These are phyloP conservation scores for Toxoplasma gondii DNA, from an alignment of 169 alveolate species.

Conservation along the genomic window DNA sequence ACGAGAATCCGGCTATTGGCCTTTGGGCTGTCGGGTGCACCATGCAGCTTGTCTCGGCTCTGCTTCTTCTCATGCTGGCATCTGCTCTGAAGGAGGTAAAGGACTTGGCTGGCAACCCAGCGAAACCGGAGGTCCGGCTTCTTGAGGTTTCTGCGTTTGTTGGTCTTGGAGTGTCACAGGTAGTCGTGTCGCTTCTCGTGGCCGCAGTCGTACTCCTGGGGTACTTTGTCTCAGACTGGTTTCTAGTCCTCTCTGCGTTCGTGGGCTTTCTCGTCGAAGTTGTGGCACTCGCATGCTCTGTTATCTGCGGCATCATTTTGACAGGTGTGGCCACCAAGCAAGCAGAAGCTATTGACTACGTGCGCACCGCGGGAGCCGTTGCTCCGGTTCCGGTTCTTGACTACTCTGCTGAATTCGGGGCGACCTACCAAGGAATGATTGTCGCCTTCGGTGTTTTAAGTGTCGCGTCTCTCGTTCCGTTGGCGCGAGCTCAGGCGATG, in stretches of 20 bases:
- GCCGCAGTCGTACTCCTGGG: neutral
- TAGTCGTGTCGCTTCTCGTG: neutral
- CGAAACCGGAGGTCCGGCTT: neutral
- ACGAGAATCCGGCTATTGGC: conserved; percentile 18
- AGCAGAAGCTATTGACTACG: neutral
- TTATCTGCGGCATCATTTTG: neutral
- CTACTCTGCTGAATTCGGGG: neutral
- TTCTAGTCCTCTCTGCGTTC: neutral
- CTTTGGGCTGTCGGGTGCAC: conserved; percentile 10
- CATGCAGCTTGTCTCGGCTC: neutral
- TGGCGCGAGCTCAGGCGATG: neutral
- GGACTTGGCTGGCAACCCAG: neutral
- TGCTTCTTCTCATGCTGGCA: neutral
- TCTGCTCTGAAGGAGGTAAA: neutral
- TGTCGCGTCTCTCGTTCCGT: neutral
- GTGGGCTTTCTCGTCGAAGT: neutral
- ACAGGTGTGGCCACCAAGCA: neutral
- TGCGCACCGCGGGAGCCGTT: neutral
- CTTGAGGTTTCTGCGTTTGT: neutral
- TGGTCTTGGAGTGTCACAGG: neutral
- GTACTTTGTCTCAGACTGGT: neutral
- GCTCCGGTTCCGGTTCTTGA: neutral
- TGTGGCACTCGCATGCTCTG: neutral
- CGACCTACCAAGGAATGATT: neutral
- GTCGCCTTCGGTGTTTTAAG: conserved; percentile 3